Conservation (phyloP, 1,284 basidiomycete species). For the Pseudozyma sp. region DNA sequence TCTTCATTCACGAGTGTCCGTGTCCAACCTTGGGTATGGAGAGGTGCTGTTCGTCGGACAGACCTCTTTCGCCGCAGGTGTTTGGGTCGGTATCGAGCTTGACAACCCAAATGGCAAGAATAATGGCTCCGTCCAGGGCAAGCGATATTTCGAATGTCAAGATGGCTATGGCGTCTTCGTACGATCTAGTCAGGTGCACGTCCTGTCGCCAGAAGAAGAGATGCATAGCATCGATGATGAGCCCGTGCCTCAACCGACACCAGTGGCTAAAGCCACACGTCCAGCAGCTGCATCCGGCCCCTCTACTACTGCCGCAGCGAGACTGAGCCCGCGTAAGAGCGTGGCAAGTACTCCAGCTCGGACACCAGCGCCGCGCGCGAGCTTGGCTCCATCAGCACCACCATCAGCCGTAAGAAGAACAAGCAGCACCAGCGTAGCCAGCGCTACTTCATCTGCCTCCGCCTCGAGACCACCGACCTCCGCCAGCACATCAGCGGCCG, state of each 20-base stretch:
- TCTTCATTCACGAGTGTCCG: conserved; percentile 57
- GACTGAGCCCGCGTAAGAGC: conserved; percentile 41
- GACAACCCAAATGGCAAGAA: conserved; percentile 85
- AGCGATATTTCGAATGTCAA: conserved; percentile 85
- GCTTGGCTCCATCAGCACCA: conserved; percentile 17
- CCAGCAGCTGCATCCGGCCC: conserved; percentile 10
- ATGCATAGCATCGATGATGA: conserved; percentile 50
- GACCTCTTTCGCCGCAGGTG: conserved; percentile 84
- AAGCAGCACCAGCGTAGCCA: conserved; percentile 27
- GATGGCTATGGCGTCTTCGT: conserved; percentile 88
- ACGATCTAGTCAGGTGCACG: conserved; percentile 84
- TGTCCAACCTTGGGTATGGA: conserved; percentile 76
- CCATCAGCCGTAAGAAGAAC: conserved; percentile 25
- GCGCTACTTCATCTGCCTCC: conserved; percentile 27
- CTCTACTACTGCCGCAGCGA: conserved; percentile 22
- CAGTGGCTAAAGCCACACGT: conserved; percentile 21
- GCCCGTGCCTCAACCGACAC: conserved; percentile 7
- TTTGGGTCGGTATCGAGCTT: conserved; percentile 95
- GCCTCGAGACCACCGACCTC: conserved; percentile 31
- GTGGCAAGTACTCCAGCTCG: conserved; percentile 31
- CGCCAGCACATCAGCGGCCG: conserved; percentile 14
- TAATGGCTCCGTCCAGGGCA: conserved; percentile 87
- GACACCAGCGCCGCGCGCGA: conserved; percentile 16
- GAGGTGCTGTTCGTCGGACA: conserved; percentile 86
- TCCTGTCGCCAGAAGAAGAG: conserved; percentile 68